These are phyloP conservation scores for Gastrolobium villosum DNA, from an alignment of 306 rosid species.

Conservation along the genomic window DNA sequence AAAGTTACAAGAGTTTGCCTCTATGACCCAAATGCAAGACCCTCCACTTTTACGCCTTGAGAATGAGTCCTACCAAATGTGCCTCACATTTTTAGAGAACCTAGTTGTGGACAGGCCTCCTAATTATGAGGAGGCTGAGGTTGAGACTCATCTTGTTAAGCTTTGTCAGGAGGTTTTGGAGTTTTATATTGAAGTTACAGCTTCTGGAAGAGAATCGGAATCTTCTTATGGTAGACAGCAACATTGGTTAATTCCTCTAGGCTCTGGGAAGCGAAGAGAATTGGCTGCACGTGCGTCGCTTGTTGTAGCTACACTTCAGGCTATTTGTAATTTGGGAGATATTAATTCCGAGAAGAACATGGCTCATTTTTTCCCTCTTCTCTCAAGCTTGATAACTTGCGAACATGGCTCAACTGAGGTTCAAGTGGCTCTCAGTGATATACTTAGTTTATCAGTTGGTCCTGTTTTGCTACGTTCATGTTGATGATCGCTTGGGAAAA, in stretches of 20 bases:
- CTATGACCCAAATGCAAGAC: constrained; percentile 97
- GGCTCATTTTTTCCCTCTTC: constrained; percentile 79
- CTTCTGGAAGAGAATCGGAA: constrained; percentile 62
- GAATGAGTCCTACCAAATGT: constrained; percentile 92
- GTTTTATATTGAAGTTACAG: constrained; percentile 78
- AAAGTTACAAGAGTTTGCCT: constrained; percentile 87
- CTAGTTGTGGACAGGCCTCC: constrained; percentile 78
- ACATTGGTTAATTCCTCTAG: constrained; percentile 87
- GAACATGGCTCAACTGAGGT: constrained; percentile 96
- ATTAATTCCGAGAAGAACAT: constrained; percentile 77
- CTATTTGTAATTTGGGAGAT: constrained; percentile 78
- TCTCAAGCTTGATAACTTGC: constrained; percentile 89
- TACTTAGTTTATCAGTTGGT: constrained; percentile 88
- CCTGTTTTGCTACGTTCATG: constrained; percentile 84
- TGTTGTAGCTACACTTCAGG: constrained; percentile 84
- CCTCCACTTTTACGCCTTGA: constrained; percentile 97
- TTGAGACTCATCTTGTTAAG: constrained; percentile 70
- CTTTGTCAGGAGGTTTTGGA: constrained; percentile 85
- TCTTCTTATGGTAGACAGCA: constrained; percentile 64
- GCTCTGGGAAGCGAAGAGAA: constrained; percentile 94
- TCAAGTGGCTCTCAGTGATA: constrained; percentile 88
- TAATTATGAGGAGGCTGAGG: constrained; percentile 70
- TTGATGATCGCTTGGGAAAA: constrained; percentile 66
- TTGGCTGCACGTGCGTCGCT: constrained; percentile 92
- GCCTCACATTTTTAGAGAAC: constrained; percentile 92